Evolutionary conservation across 139 green algal genomes (phyloP).

Genomic region (Tetradesmus obliquus): DNA sequence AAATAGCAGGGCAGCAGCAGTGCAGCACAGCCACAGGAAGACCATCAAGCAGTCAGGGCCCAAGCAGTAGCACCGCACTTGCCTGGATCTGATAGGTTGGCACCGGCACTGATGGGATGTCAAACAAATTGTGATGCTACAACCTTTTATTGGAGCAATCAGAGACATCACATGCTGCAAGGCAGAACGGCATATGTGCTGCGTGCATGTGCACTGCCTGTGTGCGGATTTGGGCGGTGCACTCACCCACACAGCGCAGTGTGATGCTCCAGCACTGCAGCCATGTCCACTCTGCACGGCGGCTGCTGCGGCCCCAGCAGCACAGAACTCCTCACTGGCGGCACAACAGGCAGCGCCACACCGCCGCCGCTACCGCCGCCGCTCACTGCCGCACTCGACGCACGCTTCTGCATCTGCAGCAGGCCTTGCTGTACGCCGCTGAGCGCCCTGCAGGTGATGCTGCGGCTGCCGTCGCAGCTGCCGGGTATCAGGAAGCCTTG

Average conservation of each 20-base stretch:
- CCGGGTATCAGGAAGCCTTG: not conserved
- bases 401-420: not conserved
- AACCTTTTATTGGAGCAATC: too few species aligned
- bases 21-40: not conserved
- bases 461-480: not conserved
- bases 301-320: not conserved
- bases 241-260: not conserved
- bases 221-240: not conserved
- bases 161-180: not conserved
- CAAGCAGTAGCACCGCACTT: too few species aligned
- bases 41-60: too few species aligned
- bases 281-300: not conserved
- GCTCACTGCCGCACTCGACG: not conserved
- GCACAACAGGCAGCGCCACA: not conserved
- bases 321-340: not conserved
- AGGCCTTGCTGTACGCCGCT: not conserved
- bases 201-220: not conserved
- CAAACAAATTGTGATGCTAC: too few species aligned
- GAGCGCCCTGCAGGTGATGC: not conserved
- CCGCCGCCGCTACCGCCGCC: too few species aligned
- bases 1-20: too few species aligned
- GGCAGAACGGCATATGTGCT: not conserved
- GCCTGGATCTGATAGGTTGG: too few species aligned
- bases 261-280: constrained; percentile 20
- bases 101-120: too few species aligned